Evolutionary conservation across 83 land plant genomes (phyloP).

Genomic region (Larix sibirica): DNA sequence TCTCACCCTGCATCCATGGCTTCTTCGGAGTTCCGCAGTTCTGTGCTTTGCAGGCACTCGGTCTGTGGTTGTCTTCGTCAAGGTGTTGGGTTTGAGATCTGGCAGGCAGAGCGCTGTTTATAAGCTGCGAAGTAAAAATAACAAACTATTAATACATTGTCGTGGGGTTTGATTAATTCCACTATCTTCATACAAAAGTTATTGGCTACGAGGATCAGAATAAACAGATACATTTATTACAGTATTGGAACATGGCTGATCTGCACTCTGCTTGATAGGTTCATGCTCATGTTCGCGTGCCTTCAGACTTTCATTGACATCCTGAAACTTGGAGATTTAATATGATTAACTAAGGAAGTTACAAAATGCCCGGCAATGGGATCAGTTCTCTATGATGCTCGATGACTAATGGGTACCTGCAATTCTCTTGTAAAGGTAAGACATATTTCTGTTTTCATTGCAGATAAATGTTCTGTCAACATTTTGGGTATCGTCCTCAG

Average conservation of each 20-base stretch:
- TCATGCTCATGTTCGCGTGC: neutral
- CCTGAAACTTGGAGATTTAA: neutral
- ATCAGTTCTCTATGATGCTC: neutral
- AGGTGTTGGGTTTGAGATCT: neutral
- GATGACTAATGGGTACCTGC: neutral
- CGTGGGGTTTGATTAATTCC: neutral
- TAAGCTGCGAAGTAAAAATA: neutral
- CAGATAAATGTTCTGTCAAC: constrained; percentile 2
- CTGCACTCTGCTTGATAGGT: constrained; percentile 1
- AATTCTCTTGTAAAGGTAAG: neutral
- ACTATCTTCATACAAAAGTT: neutral
- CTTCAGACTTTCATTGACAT: neutral
- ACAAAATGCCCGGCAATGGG: too few relatives aligned
- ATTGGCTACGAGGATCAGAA: neutral
- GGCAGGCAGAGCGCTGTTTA: neutral
- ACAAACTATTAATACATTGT: neutral
- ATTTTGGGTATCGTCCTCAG: neutral
- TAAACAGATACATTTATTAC: neutral
- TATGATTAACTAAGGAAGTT: neutral
- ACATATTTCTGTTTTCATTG: constrained; percentile 2
- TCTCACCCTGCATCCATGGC: neutral
- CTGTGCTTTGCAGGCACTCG: neutral
- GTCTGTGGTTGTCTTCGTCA: neutral
- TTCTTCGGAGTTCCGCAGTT: neutral
- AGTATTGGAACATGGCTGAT: neutral